Evolutionary conservation across 352 stramenopile species (phyloP), one percentile per base, ranked within the genome.

Genomic region (Globisporangium megalacanthum): DNA sequence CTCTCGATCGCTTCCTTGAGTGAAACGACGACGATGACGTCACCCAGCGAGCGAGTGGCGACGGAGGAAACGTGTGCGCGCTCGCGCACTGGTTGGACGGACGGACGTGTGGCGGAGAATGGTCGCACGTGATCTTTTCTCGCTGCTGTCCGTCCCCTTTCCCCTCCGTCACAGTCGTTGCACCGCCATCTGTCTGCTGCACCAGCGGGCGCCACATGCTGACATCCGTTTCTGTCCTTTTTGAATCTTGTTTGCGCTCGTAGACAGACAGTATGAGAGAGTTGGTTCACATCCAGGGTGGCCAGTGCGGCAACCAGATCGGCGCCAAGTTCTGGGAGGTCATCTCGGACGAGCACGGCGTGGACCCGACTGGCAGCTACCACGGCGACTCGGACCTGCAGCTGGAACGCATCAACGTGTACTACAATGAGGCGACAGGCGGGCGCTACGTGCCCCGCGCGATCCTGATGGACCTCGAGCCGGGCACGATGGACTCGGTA

Each of bases 281-380:
- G 81, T 97, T 99, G 69, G 95, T 99, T 88, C 95, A 99, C 79
- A 92, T 99, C 70, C 96, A 99, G 86, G 95, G 89, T 60, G 96
- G 96, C 64, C 96, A 99, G 89, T 99, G 96, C 64, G 96, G 96
- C 81, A 99, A 99, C 89, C 96, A 99, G 80, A 98, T 99, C 69
- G 96, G 96, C 70, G 94, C 94, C 69, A 98, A 98, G 83, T 99
- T 99, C 77, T 99, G 96, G 96, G 92, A 98, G 70, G 89, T 98
- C 44, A 98, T 98, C 75, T 97, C 92, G 36, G 83, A 97, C 59
- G 96, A 99, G 73, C 96, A 99, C 70, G 96, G 94, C 51, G 93
- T 98, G 61, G 81, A 96, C 70, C 79, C 83, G 17, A 94, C 82
- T 41, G 96, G 96, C 70, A 83, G 68, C 57, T 98, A 98, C 80